Evolutionary conservation across 192 early-diverging fungal species (phyloP), one percentile per base, ranked within the genome.

Genomic region (Paraglomus occultum): DNA sequence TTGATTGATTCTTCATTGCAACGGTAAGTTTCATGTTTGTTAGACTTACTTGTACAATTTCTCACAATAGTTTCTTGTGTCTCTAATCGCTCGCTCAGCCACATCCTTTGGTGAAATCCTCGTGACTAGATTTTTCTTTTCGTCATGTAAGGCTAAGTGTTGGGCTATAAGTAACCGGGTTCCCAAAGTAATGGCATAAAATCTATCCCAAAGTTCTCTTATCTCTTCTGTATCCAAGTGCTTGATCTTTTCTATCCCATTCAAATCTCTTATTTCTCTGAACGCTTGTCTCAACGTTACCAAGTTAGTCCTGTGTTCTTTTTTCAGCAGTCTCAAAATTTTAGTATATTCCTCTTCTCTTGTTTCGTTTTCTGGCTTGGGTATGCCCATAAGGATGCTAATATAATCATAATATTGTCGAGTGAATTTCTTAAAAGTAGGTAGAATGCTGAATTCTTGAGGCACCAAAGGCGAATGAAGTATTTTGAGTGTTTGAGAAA

Each of bases 121-220:
- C 71, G 82, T 78, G 46, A 86, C 82, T 6, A 88, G 73, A 59
- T 85, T 88, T 60, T 75, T 71, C 8, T 78, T 71, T 22, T 79
- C 76, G 52, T 88, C 83, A 55, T 81, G 79, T 49, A 88, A 78
- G 4, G 83, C 79, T 11, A 86, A 72, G 52, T 88, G 79, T 62
- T 88, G 83, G 61, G 81, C 81, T 60, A 88, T 84, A 64, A 88
- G 73, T 50, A 88, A 79, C 71, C 82, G 83, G n/a, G 85, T 82
- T 38, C 84, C 83, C 17, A 88, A 64, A 68, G 80, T 86, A 73
- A 85, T 81, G 43, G 83, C 79, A 70, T 86, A 86, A 70, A 88
- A 81, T 64, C 81, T 76, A 73, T 88, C 82, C 49, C 83, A 84
- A n/a, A n/a, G n/a, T n/a, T n/a, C n/a, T n/a, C n/a, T n/a, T 74